Evolutionary conservation across 2,329 filamentous ascomycete genomes (phyloP), one percentile per base, ranked within the genome.

Genomic region (Gaeumannomyces tritici): DNA sequence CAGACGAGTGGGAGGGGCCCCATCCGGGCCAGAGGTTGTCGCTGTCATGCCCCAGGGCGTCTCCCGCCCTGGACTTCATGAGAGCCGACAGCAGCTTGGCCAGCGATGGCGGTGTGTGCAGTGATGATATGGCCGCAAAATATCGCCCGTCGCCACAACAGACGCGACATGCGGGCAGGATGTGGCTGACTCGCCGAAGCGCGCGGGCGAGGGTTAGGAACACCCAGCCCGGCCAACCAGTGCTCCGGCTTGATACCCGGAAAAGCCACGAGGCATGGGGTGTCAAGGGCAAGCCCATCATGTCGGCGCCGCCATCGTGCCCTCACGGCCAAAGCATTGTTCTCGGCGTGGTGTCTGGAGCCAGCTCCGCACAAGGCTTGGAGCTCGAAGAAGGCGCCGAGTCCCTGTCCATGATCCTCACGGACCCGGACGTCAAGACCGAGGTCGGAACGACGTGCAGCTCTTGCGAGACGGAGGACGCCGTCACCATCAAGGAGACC

Each of bases 41-140:
- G 64, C 70, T 71, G 66, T 68, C 65, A 64, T 66, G 5, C 7
- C n/a, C 57, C 11, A 31, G 42, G 42, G 42, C 21, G n/a, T n/a
- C 6, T 4, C 1, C 2, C 42, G 42, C 42, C 42, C 42, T 51
- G 18, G 42, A 24, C 42, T 51, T 51, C 24, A 21, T 51, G 42
- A 51, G 21, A 51, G 42, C 42, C 6, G 21, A 51, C 42, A 21
- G 42, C 42, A 9, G 18, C 8, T 51, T 24, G 27, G 27, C 29
- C 56, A 55, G 27, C 15, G 59, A 51, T 55, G 65, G 63, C 68
- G 73, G 73, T 69, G 72, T 72, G 68, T 69, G 65, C 64, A 73
- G 72, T 71, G 72, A 72, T 75, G 76, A 73, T 76, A 77, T 78
- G 79, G 76, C 79, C 80, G 79, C 76, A 77, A 81, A 79, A 76